These are phyloP conservation scores for Quercus tomentella DNA, from an alignment of 331 rosid species.

Conservation along the genomic window DNA sequence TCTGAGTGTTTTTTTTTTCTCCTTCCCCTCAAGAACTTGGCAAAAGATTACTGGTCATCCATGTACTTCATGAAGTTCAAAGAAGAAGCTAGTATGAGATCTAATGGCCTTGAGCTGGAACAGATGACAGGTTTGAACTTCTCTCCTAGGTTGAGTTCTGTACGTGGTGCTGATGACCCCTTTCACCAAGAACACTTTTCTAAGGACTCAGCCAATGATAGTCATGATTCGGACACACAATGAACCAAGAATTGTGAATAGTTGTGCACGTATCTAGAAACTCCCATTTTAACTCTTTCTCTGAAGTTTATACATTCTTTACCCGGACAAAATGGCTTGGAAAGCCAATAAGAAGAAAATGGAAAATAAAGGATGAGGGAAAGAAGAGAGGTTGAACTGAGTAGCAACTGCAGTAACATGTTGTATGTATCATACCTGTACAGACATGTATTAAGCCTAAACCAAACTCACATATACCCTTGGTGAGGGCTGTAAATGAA, in stretches of 20 bases:
- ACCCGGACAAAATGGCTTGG: not conserved
- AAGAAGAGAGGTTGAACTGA: too few species aligned
- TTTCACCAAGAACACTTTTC: constrained; percentile 65
- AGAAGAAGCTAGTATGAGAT: constrained; percentile 60
- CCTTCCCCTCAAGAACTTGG: constrained; percentile 56
- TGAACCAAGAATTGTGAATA: not conserved
- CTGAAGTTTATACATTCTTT: not conserved
- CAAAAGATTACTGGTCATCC: constrained; percentile 90
- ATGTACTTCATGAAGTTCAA: constrained; percentile 73
- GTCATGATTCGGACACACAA: constrained; percentile 30
- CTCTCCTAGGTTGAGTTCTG: constrained; percentile 88
- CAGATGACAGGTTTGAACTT: constrained; percentile 66
- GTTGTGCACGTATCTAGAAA: not conserved
- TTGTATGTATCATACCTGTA: not conserved
- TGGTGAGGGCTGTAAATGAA: too few species aligned
- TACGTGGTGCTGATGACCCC: constrained; percentile 78
- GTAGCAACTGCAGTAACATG: not conserved
- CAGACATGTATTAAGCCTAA: not conserved
- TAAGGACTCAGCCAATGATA: constrained; percentile 36
- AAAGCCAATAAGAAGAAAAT: not conserved
- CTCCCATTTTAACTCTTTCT: not conserved
- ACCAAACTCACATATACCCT: not conserved
- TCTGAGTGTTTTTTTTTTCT: not conserved
- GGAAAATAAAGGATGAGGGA: not conserved
- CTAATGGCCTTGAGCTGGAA: constrained; percentile 53